These are phyloP conservation scores for Epichloe glyceriae DNA, from an alignment of 2,329 filamentous ascomycete species.

Conservation along the genomic window DNA sequence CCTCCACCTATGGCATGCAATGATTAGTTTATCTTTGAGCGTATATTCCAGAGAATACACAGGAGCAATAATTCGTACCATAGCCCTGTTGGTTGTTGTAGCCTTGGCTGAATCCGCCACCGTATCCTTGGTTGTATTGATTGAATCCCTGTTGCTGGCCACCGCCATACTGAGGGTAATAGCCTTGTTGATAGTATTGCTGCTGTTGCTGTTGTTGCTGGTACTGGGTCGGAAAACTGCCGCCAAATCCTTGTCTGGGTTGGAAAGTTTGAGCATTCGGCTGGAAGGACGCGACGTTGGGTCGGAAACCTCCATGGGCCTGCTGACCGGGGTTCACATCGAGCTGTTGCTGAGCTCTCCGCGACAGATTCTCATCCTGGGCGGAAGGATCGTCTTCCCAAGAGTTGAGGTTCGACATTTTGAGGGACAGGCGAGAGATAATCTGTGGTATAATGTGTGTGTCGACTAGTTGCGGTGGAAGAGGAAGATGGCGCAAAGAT, in stretches of 20 bases:
- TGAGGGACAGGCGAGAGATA: background rate
- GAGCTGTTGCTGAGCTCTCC: constrained; percentile 62
- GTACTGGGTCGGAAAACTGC: constrained; percentile 42
- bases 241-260: constrained; percentile 55
- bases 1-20: constrained; percentile 27
- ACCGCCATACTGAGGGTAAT: constrained; percentile 46
- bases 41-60: background rate
- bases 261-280: constrained; percentile 60
- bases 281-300: constrained; percentile 52
- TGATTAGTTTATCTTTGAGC: background rate
- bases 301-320: constrained; percentile 34
- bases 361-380: constrained; percentile 66
- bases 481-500: background rate
- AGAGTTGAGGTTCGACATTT: constrained; percentile 82
- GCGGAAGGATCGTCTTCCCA: constrained; percentile 82
- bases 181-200: constrained; percentile 39
- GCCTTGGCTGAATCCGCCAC: constrained; percentile 35
- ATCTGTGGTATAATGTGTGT: background rate
- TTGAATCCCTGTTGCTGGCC: constrained; percentile 32
- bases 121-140: constrained; percentile 40
- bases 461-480: background rate
- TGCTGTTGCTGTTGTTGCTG: constrained; percentile 34
- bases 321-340: constrained; percentile 47
- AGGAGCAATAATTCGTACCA: constrained; percentile 15
- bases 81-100: constrained; percentile 31